Evolutionary conservation across 148 eudicot species (phyloP).

Genomic region (Oxyria digyna): DNA sequence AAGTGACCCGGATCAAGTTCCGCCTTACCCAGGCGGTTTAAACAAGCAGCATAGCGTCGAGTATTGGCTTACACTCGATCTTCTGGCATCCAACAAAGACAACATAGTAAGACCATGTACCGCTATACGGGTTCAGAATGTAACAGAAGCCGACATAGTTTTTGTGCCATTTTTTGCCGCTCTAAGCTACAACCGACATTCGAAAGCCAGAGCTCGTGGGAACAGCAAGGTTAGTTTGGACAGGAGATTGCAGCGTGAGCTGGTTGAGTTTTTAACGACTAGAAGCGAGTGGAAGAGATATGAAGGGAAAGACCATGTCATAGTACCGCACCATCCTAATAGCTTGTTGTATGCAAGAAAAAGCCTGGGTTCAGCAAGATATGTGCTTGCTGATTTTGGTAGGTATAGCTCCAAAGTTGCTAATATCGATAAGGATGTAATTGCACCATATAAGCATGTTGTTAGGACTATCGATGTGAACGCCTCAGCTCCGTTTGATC

Average conservation of each 20-base stretch:
- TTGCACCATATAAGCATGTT: slow-evolving; percentile 91
- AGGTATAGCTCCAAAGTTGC: slow-evolving; percentile 57
- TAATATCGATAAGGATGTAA: slow-evolving; percentile 75
- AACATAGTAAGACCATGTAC: slow-evolving; percentile 18
- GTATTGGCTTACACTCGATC: slow-evolving; percentile 94
- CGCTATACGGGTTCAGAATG: slow-evolving; percentile 54
- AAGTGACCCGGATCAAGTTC: slow-evolving; percentile 25
- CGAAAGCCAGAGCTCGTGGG: slow-evolving; percentile 36
- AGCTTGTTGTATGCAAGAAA: slow-evolving; percentile 62
- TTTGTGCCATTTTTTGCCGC: slow-evolving; percentile 98
- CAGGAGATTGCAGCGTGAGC: slow-evolving; percentile 41
- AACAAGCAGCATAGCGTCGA: slow-evolving; percentile 93
- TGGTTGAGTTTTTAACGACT: slow-evolving; percentile 4
- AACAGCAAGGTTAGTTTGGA: slow-evolving; percentile 40
- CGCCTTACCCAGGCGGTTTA: slow-evolving; percentile 79
- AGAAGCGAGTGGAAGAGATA: slow-evolving; percentile 62
- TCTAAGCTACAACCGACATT: slow-evolving; percentile 57
- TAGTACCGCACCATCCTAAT: slow-evolving; percentile 92
- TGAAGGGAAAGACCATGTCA: slow-evolving; percentile 64
- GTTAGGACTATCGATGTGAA: slow-evolving; percentile 32
- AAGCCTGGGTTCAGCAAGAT: slow-evolving; percentile 57
- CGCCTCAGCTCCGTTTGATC: slow-evolving; percentile 46
- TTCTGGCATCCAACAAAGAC: slow-evolving; percentile 26
- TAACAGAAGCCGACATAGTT: slow-evolving; percentile 77
- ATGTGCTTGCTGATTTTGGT: slow-evolving; percentile 83